These are phyloP conservation scores for Tetrahymena borealis DNA, from an alignment of 73 alveolate species.

Conservation along the genomic window DNA sequence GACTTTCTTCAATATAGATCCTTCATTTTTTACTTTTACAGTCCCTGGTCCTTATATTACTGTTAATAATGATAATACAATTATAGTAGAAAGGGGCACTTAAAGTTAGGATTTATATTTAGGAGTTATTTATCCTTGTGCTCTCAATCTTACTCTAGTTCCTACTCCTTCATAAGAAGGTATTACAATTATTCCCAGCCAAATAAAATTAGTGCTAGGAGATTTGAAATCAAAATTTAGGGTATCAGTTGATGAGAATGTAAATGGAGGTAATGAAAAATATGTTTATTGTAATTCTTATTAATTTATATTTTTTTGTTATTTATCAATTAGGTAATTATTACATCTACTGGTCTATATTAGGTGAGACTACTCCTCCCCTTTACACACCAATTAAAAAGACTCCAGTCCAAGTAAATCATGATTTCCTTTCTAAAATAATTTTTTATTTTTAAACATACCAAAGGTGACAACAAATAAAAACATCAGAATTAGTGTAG, in stretches of 20 bases:
- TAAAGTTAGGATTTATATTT: conserved; percentile 26
- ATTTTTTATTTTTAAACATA: not conserved
- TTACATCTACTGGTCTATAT: conserved; percentile 34
- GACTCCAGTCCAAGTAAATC: conserved; percentile 8
- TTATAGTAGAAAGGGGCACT: conserved; percentile 50
- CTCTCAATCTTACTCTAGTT: conserved; percentile 38
- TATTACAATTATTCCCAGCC: conserved; percentile 32
- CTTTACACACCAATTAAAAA: conserved; percentile 48
- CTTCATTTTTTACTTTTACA: conserved; percentile 14
- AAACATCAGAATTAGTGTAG: conserved; percentile 20
- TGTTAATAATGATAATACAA: conserved; percentile 23
- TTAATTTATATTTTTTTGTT: not conserved
- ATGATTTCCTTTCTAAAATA: not conserved
- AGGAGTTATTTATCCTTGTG: conserved; percentile 46
- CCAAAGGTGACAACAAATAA: conserved; percentile 19
- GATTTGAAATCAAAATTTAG: conserved; percentile 29
- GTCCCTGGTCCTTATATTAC: conserved; percentile 52
- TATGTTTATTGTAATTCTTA: not conserved
- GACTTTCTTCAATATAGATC: conserved; percentile 33
- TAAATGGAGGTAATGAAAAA: not conserved
- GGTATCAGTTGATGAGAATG: conserved; percentile 33
- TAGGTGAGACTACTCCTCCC: conserved; percentile 37
- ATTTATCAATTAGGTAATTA: conserved; percentile 35
- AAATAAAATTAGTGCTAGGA: conserved; percentile 17
- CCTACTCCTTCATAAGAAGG: conserved; percentile 5